These are phyloP conservation scores for Solidago caesia DNA, from an alignment of 129 eudicot species.

Conservation along the genomic window DNA sequence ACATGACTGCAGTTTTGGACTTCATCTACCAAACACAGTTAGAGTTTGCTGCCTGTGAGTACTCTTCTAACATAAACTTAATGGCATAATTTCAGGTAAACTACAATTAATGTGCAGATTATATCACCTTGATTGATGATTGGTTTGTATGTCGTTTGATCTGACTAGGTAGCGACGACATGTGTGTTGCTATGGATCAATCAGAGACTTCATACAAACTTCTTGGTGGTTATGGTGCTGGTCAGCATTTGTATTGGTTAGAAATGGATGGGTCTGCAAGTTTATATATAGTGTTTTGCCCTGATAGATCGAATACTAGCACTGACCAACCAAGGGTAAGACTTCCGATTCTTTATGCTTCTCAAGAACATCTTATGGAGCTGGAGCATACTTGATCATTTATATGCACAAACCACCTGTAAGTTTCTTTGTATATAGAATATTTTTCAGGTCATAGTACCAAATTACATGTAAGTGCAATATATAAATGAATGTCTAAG, in stretches of 20 bases:
- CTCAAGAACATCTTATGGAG: conserved; percentile 61
- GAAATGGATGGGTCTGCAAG: conserved; percentile 47
- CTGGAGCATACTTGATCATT: conserved; percentile 22
- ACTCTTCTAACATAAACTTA: background rate
- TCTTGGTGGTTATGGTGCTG: conserved; percentile 85
- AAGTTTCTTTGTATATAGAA: conserved; percentile 12
- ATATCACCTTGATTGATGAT: background rate
- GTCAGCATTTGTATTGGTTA: conserved; percentile 59
- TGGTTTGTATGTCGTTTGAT: background rate
- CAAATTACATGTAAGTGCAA: conserved; percentile 2
- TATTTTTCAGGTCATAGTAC: background rate
- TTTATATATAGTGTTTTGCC: conserved; percentile 50
- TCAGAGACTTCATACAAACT: conserved; percentile 87
- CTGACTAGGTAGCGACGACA: conserved; percentile 68
- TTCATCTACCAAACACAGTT: conserved; percentile 88
- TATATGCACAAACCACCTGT: too few relatives aligned
- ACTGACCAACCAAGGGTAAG: conserved; percentile 49
- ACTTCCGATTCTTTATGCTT: conserved; percentile 70
- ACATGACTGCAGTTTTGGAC: conserved; percentile 68
- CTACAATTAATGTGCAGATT: background rate
- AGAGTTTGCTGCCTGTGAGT: conserved; percentile 93
- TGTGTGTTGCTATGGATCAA: conserved; percentile 78
- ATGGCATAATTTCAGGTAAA: background rate
- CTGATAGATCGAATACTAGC: conserved; percentile 33
- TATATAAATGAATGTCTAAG: background rate